These are phyloP conservation scores for Mycosphaerella sp. DNA, from an alignment of 2,329 filamentous ascomycete genomes.

Conservation along the genomic window DNA sequence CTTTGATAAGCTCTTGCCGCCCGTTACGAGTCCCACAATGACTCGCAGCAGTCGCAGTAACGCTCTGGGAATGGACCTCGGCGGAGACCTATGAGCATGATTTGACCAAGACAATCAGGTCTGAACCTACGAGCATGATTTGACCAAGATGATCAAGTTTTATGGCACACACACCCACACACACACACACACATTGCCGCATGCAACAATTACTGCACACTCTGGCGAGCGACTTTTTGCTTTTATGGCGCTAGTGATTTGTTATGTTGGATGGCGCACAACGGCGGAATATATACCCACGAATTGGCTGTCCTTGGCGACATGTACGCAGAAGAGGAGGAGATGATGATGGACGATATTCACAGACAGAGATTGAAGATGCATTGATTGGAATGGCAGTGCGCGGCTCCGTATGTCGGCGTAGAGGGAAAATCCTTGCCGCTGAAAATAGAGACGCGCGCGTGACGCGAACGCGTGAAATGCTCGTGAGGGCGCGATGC, in stretches of 20 bases:
- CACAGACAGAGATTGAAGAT: neutral
- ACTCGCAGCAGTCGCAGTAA: constrained; percentile 39
- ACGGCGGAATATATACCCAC: constrained; percentile 6
- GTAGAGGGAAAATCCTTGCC: neutral
- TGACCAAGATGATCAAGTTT: constrained; percentile 1
- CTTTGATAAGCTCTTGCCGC: constrained; percentile 67
- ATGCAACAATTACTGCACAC: constrained; percentile 7
- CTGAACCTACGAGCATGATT: constrained; percentile 40
- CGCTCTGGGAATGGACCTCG: constrained; percentile 59
- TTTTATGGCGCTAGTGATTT: neutral
- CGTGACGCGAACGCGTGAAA: constrained; percentile 9
- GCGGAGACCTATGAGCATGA: constrained; percentile 49
- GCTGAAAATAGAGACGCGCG: neutral
- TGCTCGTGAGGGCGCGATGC: neutral
- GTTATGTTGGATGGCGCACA: constrained; percentile 1
- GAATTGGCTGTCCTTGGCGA: constrained; percentile 2
- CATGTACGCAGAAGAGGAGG: neutral
- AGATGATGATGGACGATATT: neutral
- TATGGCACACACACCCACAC: neutral
- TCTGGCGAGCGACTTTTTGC: constrained; percentile 4
- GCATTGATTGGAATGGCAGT: neutral
- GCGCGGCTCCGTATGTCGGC: neutral
- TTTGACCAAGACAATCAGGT: neutral
- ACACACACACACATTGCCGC: neutral
- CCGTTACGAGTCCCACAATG: constrained; percentile 41